These are phyloP conservation scores for Fusarium vanettenii DNA, from an alignment of 2,329 filamentous ascomycete species.

Conservation along the genomic window DNA sequence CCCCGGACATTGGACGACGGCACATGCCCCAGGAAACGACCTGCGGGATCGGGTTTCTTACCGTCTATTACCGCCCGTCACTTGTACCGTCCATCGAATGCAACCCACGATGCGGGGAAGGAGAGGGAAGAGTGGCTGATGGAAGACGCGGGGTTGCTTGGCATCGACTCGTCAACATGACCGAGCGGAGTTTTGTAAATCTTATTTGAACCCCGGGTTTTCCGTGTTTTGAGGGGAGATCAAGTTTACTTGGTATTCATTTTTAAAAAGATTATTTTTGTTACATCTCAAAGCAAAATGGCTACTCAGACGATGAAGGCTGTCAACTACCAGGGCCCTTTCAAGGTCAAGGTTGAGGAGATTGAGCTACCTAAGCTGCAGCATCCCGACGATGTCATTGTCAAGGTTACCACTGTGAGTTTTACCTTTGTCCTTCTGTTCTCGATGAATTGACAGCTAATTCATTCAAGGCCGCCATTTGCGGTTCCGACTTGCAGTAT, in stretches of 20 bases:
- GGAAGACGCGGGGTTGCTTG: constrained; percentile 3
- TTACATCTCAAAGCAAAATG: constrained; percentile 22
- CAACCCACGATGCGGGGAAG: no score
- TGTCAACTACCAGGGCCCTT: constrained; percentile 71
- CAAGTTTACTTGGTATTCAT: background rate
- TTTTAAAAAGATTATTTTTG: background rate
- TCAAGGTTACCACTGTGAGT: constrained; percentile 72
- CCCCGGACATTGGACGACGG: background rate
- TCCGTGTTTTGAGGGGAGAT: background rate
- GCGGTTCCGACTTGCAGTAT: constrained; percentile 63
- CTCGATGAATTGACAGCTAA: constrained; percentile 5
- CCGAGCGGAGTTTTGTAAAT: background rate
- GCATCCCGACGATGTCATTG: constrained; percentile 73
- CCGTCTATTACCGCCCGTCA: no score
- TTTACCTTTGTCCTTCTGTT: background rate
- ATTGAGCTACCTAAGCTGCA: constrained; percentile 68
- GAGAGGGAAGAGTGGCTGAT: background rate
- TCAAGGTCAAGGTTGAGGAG: constrained; percentile 71
- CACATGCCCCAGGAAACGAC: background rate
- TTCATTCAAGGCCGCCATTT: constrained; percentile 57
- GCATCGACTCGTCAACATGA: background rate
- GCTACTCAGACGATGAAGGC: constrained; percentile 64
- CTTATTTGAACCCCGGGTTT: background rate
- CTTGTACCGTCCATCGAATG: no score
- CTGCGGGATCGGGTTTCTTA: no score